Percentiles rank a stretch among this genome's conserved stretches.
phyloP scores from a whole-genome alignment of 1,139 yeast genomes.

The Debaryomycetaceae sp. region DNA sequence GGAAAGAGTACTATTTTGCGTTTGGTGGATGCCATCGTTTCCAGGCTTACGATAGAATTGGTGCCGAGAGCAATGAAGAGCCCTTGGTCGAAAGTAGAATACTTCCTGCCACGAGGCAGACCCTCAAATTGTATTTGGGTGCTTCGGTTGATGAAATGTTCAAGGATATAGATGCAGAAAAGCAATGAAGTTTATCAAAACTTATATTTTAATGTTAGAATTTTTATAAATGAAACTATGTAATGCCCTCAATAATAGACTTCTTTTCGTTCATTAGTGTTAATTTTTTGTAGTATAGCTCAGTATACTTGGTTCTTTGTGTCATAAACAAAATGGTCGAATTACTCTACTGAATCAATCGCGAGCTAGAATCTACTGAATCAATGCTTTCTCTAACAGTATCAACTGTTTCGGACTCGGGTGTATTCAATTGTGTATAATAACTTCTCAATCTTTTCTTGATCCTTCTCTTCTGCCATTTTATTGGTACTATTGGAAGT shows the following conservation, averaged over 20 bases:
- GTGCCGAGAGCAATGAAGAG: conserved; percentile 25
- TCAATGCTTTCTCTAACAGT: conserved; percentile 23
- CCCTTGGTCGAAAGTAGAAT: conserved; percentile 60
- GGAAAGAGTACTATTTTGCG: conserved; percentile 65
- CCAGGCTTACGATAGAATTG: conserved; percentile 64
- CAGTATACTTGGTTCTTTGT: no score
- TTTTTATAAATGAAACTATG: not conserved
- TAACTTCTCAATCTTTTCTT: conserved; percentile 33
- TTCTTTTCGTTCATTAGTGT: no score
- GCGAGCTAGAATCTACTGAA: conserved; percentile 22
- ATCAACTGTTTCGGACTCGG: conserved; percentile 6
- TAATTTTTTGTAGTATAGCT: no score
- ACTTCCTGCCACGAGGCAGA: conserved; percentile 65
- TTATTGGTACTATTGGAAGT: conserved; percentile 47
- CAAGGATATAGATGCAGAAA: conserved; percentile 14
- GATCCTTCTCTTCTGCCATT: conserved; percentile 53
- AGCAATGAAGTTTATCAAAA: not conserved
- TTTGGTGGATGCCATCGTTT: conserved; percentile 85
- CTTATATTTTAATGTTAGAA: not conserved
- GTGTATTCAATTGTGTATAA: conserved; percentile 8
- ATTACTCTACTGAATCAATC: not conserved
- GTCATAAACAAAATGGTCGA: no score
- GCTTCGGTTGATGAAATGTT: conserved; percentile 60
- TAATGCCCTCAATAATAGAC: not conserved
- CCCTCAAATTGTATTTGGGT: conserved; percentile 61